These are phyloP conservation scores for Cryptosporidium xiaoi DNA, from an alignment of 169 alveolate genomes.

Conservation along the genomic window DNA sequence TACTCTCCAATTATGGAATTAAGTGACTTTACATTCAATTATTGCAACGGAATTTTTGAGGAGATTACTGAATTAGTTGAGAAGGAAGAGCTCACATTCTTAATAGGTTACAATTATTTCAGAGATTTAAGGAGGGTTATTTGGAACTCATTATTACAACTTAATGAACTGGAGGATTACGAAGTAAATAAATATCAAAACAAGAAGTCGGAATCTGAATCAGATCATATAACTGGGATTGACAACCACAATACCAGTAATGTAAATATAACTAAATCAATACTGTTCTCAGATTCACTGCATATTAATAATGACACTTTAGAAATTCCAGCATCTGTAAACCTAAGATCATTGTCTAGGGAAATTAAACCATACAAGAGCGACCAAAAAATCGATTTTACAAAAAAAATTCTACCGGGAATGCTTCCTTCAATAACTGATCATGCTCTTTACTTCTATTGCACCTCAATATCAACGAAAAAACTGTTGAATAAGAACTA, in stretches of 20 bases:
- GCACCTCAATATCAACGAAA: neutral
- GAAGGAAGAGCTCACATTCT: slow-evolving; percentile 1
- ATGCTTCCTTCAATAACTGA: neutral
- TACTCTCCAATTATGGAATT: slow-evolving; percentile 21
- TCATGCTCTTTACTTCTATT: slow-evolving; percentile 22
- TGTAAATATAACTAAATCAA: neutral
- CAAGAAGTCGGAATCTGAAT: no score
- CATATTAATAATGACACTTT: no score
- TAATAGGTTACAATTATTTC: neutral
- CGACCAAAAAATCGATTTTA: neutral
- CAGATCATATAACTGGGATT: no score
- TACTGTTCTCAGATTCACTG: slow-evolving; percentile 10
- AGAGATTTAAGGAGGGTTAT: neutral
- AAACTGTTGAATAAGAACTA: neutral
- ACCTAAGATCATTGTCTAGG: neutral
- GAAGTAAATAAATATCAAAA: neutral
- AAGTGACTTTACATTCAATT: slow-evolving; percentile 8
- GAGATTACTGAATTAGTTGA: neutral
- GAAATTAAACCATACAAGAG: neutral
- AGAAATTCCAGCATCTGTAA: neutral
- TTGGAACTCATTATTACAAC: slow-evolving; percentile 29
- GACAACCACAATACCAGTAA: no score
- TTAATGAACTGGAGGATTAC: neutral
- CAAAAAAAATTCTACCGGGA: neutral
- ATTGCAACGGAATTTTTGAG: neutral